A percentile compares a stretch with the other conserved stretches of the same genome.
Conservation (phyloP, 805 yeast genomes). For the Blastobotrys terrestris region DNA sequence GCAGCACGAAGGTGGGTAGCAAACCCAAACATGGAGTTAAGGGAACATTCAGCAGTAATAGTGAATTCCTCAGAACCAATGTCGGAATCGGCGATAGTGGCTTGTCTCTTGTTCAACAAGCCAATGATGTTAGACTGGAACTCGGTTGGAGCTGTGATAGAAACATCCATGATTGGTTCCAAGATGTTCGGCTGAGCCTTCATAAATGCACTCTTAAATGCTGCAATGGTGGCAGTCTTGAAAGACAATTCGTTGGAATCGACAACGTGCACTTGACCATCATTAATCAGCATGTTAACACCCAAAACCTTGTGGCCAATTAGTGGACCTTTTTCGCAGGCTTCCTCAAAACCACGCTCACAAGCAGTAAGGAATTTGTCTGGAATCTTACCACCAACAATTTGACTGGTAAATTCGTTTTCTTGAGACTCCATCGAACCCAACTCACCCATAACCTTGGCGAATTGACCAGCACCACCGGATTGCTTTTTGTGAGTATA, state of each 20-base stretch:
- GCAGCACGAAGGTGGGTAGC: constrained; percentile 93
- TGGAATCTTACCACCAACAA: constrained; percentile 95
- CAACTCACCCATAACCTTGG: constrained; percentile 86
- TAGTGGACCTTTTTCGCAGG: constrained; percentile 92
- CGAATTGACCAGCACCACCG: constrained; percentile 99
- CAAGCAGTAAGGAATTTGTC: constrained; percentile 93
- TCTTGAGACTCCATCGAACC: constrained; percentile 41
- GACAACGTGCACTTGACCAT: constrained; percentile 96
- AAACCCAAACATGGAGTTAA: constrained; percentile 93
- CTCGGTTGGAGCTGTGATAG: constrained; percentile 91
- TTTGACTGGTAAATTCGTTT: constrained; percentile 74
- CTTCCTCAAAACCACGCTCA: constrained; percentile 91
- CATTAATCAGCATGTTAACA: constrained; percentile 86
- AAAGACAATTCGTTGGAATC: constrained; percentile 96
- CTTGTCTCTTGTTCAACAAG: constrained; percentile 83
- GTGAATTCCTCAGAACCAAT: constrained; percentile 93
- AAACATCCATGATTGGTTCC: constrained; percentile 94
- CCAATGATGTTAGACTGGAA: constrained; percentile 94
- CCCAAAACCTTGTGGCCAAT: constrained; percentile 93
- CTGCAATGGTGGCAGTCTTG: constrained; percentile 85
- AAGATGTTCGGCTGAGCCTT: constrained; percentile 79
- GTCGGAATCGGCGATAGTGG: constrained; percentile 89
- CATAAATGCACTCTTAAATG: constrained; percentile 86
- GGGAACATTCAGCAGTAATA: constrained; percentile 90
- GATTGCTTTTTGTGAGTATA: constrained; percentile 95